Conservation (phyloP, 768 basidiomycete species). For the Pleurotus platypus region DNA sequence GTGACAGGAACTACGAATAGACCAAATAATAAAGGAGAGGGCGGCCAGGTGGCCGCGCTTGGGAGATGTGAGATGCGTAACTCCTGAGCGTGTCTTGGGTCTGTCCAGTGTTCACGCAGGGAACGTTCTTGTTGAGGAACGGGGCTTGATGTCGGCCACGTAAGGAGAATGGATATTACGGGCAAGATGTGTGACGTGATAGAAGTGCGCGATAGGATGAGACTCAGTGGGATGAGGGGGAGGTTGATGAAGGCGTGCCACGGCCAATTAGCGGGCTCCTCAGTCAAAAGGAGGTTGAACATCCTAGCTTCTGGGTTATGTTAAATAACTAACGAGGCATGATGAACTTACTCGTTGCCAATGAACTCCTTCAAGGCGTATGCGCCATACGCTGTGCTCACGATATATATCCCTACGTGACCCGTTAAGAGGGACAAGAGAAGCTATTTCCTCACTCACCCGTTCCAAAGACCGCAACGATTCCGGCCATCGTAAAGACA, state of each 20-base stretch:
- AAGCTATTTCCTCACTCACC: constrained; percentile 37
- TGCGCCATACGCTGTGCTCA: constrained; percentile 67
- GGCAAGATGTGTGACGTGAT: constrained; percentile 27
- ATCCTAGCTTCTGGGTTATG: constrained; percentile 34
- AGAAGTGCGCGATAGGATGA: constrained; percentile 60
- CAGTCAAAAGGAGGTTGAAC: constrained; percentile 60
- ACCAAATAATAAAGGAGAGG: constrained; percentile 55
- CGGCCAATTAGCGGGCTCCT: constrained; percentile 72
- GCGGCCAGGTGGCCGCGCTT: constrained; percentile 43
- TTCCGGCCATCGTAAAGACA: constrained; percentile 42
- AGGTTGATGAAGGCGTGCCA: constrained; percentile 75
- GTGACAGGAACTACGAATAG: constrained; percentile 48
- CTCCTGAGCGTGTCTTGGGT: constrained; percentile 26
- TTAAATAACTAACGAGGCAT: not conserved
- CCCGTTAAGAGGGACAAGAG: not conserved
- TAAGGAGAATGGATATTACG: constrained; percentile 42
- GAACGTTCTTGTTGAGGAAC: constrained; percentile 25
- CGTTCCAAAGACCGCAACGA: constrained; percentile 54
- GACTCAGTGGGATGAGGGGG: constrained; percentile 64
- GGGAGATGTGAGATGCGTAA: constrained; percentile 25
- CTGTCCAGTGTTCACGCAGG: constrained; percentile 28
- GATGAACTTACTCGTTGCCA: constrained; percentile 55
- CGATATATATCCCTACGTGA: constrained; percentile 33
- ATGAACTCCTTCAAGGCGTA: constrained; percentile 69
- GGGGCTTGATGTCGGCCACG: constrained; percentile 40